Evolutionary conservation across 805 yeast species (phyloP), one percentile per base, ranked within the genome.

Genomic region (Schwanniomyces polymorphus): DNA sequence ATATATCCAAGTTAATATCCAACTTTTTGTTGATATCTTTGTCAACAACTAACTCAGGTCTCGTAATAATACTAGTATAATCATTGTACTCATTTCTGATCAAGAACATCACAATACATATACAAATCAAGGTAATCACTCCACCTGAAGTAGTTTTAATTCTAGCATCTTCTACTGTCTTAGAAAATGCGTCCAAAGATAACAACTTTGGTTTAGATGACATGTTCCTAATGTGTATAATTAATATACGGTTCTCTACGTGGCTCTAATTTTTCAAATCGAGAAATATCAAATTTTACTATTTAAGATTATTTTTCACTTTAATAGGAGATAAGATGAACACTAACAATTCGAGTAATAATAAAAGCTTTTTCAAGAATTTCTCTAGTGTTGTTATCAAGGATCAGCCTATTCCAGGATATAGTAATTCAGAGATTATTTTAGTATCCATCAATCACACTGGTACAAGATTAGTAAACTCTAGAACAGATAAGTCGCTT

Each of bases 91-190:
- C 98, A 54, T 82, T 82, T 27, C 84, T 48, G 42, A 91, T 69
- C 50, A 94, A 74, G 44, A 86, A 55, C 18, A 85, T 46, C 14
- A 89, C 84, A 2, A 87, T 73, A 5, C 82, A 43, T 2, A 82
- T 58, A 59, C 97, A 86, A 2, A 81, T 69, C 37, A 94, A 58
- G 2, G 98, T 90, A 59, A 94, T 88, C 25, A 90, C 58, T 2
- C 97, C 99, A 44, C 99, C 99, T 7, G 92, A 78, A 5, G 92
- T 78, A 4, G 99, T 94, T 52, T 87, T 83, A 50, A 94, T 81
- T 43, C 88, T 80, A 7, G 96, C 95, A 64, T 94, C 99, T 60
- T 92, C 98, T 29, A 89, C 91, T 5, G 97, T 88, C 68, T 91
- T 92, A 26, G 96, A 80, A 63, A 92, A 91, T n/a, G 92, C 96